Conservation (phyloP, 1,284 basidiomycete genomes). For the Microbotryum silenes-acaulis region DNA sequence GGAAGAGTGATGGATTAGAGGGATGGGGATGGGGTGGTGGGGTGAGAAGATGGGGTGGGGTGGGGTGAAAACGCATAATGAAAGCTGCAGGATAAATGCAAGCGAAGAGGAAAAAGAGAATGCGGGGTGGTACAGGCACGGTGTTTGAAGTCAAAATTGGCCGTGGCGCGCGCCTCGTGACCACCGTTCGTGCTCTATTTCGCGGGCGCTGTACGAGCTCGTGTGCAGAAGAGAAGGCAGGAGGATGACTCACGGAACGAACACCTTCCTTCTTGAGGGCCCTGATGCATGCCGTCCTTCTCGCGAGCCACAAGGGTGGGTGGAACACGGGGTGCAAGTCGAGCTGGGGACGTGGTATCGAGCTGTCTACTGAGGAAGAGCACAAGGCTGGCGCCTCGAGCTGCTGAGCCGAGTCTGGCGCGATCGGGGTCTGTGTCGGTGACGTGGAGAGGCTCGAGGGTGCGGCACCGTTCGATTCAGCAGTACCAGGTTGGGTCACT, state of each 20-base stretch:
- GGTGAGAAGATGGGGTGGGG: too few relatives aligned
- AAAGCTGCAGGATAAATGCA: too few relatives aligned
- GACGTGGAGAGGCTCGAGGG: not conserved
- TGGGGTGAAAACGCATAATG: too few relatives aligned
- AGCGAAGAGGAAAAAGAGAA: too few relatives aligned
- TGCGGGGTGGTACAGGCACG: too few relatives aligned
- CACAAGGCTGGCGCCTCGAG: too few relatives aligned
- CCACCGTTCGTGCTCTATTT: not conserved
- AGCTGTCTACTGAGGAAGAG: not conserved
- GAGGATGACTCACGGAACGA: slow-evolving; percentile 47
- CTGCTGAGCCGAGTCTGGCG: too few relatives aligned
- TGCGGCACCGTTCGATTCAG: not conserved
- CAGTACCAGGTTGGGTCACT: too few relatives aligned
- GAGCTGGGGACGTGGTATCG: not conserved
- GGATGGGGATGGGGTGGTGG: too few relatives aligned
- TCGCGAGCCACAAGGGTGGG: slow-evolving; percentile 61
- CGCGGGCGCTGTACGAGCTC: not conserved
- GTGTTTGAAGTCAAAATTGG: not conserved
- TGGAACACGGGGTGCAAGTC: slow-evolving; percentile 46
- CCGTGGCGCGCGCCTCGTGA: not conserved
- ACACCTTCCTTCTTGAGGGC: slow-evolving; percentile 55
- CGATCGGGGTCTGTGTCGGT: too few relatives aligned
- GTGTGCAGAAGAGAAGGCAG: not conserved
- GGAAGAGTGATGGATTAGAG: too few relatives aligned
- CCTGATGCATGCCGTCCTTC: slow-evolving; percentile 62